These are phyloP conservation scores for Oidiodendron maius DNA, from an alignment of 495 filamentous ascomycete species.

Conservation along the genomic window DNA sequence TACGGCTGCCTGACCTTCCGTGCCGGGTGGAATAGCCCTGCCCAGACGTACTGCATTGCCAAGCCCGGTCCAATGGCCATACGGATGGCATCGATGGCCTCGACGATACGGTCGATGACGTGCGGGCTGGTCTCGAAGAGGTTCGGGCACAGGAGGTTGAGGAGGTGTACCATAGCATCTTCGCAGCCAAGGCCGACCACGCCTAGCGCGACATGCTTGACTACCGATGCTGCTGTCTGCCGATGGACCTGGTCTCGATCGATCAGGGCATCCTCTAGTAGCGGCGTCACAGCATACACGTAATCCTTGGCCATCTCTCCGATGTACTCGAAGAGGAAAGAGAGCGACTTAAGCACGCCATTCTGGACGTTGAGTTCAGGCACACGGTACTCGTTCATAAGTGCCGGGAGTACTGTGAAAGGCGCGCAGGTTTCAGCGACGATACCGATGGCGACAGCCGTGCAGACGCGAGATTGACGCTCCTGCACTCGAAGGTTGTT, in stretches of 20 bases:
- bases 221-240: slow-evolving; percentile 91
- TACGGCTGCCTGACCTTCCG: slow-evolving; percentile 90
- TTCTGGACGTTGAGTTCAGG: slow-evolving; percentile 99
- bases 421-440: slow-evolving; percentile 99
- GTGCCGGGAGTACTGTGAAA: slow-evolving; percentile 95
- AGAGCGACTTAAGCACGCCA: slow-evolving; percentile 93
- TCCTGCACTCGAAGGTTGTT: slow-evolving; percentile 97
- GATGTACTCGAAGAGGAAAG: slow-evolving; percentile 98
- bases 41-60: slow-evolving; percentile 97
- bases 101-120: slow-evolving; percentile 96
- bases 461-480: slow-evolving; percentile 96
- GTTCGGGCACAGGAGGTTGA: slow-evolving; percentile 94
- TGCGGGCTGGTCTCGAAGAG: slow-evolving; percentile 97
- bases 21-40: slow-evolving; percentile 93
- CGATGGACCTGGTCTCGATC: slow-evolving; percentile 98
- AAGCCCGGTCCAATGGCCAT: slow-evolving; percentile 88
- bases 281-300: slow-evolving; percentile 95
- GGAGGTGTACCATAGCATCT: slow-evolving; percentile 95
- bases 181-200: slow-evolving; percentile 97
- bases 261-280: slow-evolving; percentile 95
- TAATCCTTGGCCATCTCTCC: slow-evolving; percentile 99
- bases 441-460: slow-evolving; percentile 97
- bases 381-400: slow-evolving; percentile 99
- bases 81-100: slow-evolving; percentile 93
- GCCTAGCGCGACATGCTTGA: slow-evolving; percentile 95